These are phyloP conservation scores for Urostyla sp. DNA, from an alignment of 73 alveolate species.

Conservation along the genomic window DNA sequence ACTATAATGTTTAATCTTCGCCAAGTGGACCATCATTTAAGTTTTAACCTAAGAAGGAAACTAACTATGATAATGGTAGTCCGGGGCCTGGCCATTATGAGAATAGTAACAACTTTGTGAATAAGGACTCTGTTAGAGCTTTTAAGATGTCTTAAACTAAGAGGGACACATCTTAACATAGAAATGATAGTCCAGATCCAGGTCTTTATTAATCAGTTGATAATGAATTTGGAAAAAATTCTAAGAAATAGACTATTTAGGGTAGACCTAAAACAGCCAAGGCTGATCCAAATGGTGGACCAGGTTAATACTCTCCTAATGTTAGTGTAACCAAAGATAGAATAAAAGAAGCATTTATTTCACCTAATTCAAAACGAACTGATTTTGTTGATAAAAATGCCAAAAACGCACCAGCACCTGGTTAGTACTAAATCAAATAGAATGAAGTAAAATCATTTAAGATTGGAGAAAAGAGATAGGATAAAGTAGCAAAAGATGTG, in stretches of 20 bases:
- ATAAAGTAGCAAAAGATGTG: not conserved
- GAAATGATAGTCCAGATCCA: conserved; percentile 44
- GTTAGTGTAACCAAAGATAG: not conserved
- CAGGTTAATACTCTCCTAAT: not conserved
- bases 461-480: conserved; percentile 16
- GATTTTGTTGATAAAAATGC: not conserved
- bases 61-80: not conserved
- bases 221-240: not conserved
- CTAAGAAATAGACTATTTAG: no score
- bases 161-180: not conserved
- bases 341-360: no score
- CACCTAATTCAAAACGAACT: not conserved
- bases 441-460: not conserved
- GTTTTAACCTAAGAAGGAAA: not conserved
- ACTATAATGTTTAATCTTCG: not conserved
- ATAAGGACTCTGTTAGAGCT: no score
- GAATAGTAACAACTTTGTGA: no score
- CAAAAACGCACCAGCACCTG: not conserved
- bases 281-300: not conserved
- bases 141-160: not conserved
- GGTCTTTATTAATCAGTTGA: not conserved
- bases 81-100: conserved; percentile 44
- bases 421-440: not conserved
- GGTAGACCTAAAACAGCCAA: no score
- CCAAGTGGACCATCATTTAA: not conserved